Base-by-base conservation (phyloP, 495 filamentous ascomycete species). In the Talaromyces stipitatus region DNA sequence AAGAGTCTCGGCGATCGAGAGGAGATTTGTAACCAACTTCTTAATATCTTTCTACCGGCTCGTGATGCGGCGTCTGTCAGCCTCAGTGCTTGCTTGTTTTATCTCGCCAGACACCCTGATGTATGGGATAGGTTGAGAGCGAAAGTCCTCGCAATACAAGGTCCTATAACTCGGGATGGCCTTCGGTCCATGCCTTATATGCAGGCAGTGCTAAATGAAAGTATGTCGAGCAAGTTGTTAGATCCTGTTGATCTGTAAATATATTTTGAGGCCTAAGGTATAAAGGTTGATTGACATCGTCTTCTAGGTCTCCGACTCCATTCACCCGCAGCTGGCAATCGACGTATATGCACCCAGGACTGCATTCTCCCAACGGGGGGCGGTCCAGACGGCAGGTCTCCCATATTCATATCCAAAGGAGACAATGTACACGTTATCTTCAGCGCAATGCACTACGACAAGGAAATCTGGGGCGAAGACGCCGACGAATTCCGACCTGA, bases 1-100 rank as follows among this genome's bases (percentile, higher is more conserved):
- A 7, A 12, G 24, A 11, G 5, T 3, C n/a, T 28, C 48, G 48
- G 29, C 18, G 24, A 51, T 28, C 48, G 48, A 7, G 48, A 51
- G 24, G 26, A 51, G 12, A 33, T 26, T 9, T 59, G 88, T 84
- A 2, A 72, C 77, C 16, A 85, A 89, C 62, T 77, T 77, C 61
- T 80, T 2, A 77, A 77, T 53, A 69, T 82, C 30, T 69, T 82
- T 18, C 68, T 84, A 22, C 80, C 79, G 5, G 76, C 75, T 3
- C 69, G 75, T 28, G 85, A 87, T 60, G 86, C 85, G 2, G 85
- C 82, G 0, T 82, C 84, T 3, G 69, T 69, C 26, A 67, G 79
- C 1, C 64, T 87, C 2, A 70, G 76, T 22, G 75, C 73, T 22
- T 67, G 76, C 4, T 83, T 86, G 58, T 80, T 78, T 53, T 70